Percentiles rank a stretch among this genome's conserved stretches.
phyloP scores from a whole-genome alignment of 176 grass and related monocot species.

The Phoenix dactylifera region DNA sequence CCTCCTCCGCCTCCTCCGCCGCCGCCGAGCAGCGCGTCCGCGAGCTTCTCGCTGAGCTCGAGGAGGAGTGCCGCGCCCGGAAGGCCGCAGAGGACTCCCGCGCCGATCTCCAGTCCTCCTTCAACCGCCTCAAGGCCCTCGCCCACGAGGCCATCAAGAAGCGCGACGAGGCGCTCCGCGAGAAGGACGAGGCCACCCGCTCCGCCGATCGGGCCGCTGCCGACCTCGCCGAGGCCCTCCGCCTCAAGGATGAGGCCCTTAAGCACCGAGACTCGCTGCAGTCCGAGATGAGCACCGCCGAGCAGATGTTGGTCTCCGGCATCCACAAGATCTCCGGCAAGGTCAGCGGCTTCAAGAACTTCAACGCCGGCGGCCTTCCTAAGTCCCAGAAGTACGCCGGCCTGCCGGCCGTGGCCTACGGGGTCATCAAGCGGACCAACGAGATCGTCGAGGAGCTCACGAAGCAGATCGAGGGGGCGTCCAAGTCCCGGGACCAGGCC shows the following conservation, averaged over 20 bases:
- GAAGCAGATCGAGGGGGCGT: conserved; percentile 52
- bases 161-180: conserved; percentile 50
- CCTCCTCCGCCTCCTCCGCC: background rate
- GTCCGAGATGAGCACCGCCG: conserved; percentile 55
- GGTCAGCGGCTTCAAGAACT: conserved; percentile 34
- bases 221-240: conserved; percentile 3
- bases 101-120: conserved; percentile 28
- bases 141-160: conserved; percentile 58
- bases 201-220: conserved; percentile 10
- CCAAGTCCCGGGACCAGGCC: conserved; percentile 49
- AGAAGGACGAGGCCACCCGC: conserved; percentile 17
- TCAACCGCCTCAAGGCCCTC: conserved; percentile 49
- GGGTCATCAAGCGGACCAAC: conserved; percentile 86
- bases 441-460: conserved; percentile 88
- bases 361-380: conserved; percentile 44
- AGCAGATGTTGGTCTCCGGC: conserved; percentile 80
- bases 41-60: conserved; percentile 60
- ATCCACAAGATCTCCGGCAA: conserved; percentile 80
- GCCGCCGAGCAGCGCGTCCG: conserved; percentile 26
- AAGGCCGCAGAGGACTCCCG: conserved; percentile 36
- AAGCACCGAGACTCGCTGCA: conserved; percentile 31
- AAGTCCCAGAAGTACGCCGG: conserved; percentile 74
- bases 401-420: conserved; percentile 69
- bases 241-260: conserved; percentile 14
- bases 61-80: conserved; percentile 56